Evolutionary conservation across 805 yeast species (phyloP).

Genomic region (Pichia cephalocereana): DNA sequence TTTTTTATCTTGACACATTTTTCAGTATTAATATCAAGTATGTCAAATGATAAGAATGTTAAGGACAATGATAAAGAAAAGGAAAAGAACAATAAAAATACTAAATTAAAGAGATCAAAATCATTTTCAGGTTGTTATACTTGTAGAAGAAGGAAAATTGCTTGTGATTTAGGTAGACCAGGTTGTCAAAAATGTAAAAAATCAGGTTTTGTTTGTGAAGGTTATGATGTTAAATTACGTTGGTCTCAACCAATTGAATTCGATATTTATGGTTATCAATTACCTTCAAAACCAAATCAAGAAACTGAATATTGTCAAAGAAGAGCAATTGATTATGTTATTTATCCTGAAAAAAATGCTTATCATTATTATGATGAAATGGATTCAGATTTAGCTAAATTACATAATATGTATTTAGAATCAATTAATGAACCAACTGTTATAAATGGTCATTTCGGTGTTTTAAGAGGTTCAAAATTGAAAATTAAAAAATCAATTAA

Average conservation of each 20-base stretch:
- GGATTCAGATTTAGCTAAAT: constrained; percentile 54
- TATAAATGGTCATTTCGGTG: constrained; percentile 72
- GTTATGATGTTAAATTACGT: constrained; percentile 70
- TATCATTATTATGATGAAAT: constrained; percentile 75
- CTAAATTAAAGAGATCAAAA: constrained; percentile 38
- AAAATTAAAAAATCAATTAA: constrained; percentile 12
- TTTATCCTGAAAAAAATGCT: constrained; percentile 47
- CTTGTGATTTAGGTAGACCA: constrained; percentile 71
- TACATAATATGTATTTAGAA: constrained; percentile 40
- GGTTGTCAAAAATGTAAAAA: constrained; percentile 61
- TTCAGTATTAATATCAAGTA: too few relatives aligned
- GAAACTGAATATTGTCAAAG: constrained; percentile 53
- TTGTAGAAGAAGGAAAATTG: constrained; percentile 70
- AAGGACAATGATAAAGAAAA: too few relatives aligned
- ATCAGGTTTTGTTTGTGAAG: constrained; percentile 64
- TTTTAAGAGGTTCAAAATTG: constrained; percentile 43
- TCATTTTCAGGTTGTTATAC: constrained; percentile 87
- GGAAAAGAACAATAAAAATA: not conserved
- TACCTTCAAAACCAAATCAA: constrained; percentile 24
- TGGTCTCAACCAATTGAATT: constrained; percentile 60
- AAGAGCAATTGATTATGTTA: constrained; percentile 64
- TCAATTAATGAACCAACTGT: constrained; percentile 25
- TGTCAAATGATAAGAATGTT: too few relatives aligned
- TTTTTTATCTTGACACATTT: too few relatives aligned
- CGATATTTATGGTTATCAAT: constrained; percentile 36